Base-by-base conservation (phyloP, 139 green algal species). In the Chlamydomonas applanata region DNA sequence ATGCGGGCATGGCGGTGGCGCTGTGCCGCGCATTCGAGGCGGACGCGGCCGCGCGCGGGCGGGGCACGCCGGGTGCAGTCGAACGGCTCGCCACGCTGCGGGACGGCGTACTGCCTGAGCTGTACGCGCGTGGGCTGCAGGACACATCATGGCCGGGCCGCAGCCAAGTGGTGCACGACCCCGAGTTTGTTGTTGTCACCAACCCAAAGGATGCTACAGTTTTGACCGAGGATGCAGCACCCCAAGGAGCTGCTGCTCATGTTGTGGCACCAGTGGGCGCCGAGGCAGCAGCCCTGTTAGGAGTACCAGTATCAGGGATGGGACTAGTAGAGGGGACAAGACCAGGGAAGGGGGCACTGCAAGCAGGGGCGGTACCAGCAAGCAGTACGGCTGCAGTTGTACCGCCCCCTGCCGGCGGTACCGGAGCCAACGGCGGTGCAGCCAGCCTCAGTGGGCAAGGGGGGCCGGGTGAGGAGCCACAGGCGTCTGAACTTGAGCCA, bases 1-100 rank as follows among this genome's bases (percentile, higher is more conserved):
- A 99, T 69, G 91, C 90, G 1, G 72, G 85, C 0, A 78, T 98
- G 24, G 95, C 95, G 2, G 74, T 98, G 2, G 71, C 79, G 61
- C 85, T 99, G 59, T 86, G 85, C n/a, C 77, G 76, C 11, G 52
- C 69, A 20, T 97, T 85, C 49, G 67, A 73, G 85, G 90, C 95
- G 81, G 69, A 63, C 3, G 32, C 59, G 20, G 40, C 72, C 22
- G 49, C 40, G 24, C 33, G 60, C 34, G 65, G 57, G 45, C 33
- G 24, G 64, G 64, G 40, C 29, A 62, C 13, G 11, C 64, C 72
- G 5, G 69, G 53, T 16, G 71, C 77, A 35, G 67, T 25, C 17
- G 36, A 45, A 54, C 74, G 77, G 25, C 57, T 71, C 34, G 54
- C 53, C 77, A 72, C 69, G 63, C 68, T 81, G 53, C 36, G 77